Conservation (phyloP, 148 eudicot genomes). For the Rhododendron mucronatum region DNA sequence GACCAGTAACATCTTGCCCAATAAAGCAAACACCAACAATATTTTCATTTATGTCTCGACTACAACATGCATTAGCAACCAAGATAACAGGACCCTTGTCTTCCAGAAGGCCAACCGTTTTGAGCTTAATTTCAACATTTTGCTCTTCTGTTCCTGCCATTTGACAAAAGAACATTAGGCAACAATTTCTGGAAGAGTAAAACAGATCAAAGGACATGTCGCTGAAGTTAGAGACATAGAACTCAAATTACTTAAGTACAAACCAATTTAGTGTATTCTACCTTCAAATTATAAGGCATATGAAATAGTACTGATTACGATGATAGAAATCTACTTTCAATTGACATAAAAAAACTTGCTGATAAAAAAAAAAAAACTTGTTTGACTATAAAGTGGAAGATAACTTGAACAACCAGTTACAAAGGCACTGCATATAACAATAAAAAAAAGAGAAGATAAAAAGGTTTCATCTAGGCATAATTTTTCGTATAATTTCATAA, state of each 20-base stretch:
- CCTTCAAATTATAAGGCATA: background rate
- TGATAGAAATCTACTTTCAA: background rate
- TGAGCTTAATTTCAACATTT: conserved; percentile 52
- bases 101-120: conserved; percentile 40
- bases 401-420: background rate
- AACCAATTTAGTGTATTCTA: background rate
- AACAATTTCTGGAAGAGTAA: background rate
- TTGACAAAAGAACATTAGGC: conserved; percentile 7
- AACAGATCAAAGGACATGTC: background rate
- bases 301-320: background rate
- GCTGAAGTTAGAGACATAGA: background rate
- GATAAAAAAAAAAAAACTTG: background rate
- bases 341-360: background rate
- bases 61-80: conserved; percentile 69
- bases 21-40: conserved; percentile 70
- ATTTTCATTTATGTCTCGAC: conserved; percentile 46
- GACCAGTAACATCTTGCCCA: conserved; percentile 70
- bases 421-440: background rate
- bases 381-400: background rate
- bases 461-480: background rate
- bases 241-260: background rate
- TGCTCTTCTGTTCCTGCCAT: conserved; percentile 68
- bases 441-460: too few relatives aligned
- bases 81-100: conserved; percentile 36
- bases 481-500: background rate